Conservation (phyloP, 495 filamentous ascomycete species). For the Lophiostoma macrostomum region DNA sequence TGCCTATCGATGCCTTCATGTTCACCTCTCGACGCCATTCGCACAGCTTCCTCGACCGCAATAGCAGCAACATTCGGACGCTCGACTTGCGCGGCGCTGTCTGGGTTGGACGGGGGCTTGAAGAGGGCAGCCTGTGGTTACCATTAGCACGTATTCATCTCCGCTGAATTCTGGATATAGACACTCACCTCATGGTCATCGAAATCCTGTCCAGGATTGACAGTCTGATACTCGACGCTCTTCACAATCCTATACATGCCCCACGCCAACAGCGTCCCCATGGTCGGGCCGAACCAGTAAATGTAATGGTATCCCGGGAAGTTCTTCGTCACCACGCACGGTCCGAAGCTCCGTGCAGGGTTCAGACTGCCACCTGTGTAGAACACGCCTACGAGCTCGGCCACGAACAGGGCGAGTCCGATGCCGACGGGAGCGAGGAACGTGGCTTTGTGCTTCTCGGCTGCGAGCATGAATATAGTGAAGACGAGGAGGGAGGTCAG, state of each 20-base stretch:
- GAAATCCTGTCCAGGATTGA: conserved; percentile 72
- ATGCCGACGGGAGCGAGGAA: conserved; percentile 79
- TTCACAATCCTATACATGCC: conserved; percentile 47
- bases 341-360: conserved; percentile 68
- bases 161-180: background rate
- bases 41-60: conserved; percentile 23
- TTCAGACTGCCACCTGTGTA: conserved; percentile 73
- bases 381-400: conserved; percentile 65
- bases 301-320: conserved; percentile 73
- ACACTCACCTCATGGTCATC: conserved; percentile 37
- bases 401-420: conserved; percentile 67
- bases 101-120: conserved; percentile 20
- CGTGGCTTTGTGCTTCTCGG: conserved; percentile 77
- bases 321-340: conserved; percentile 58
- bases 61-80: conserved; percentile 33
- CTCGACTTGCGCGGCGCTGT: conserved; percentile 17
- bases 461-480: conserved; percentile 77
- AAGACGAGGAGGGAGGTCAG: conserved; percentile 74
- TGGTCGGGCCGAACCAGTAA: conserved; percentile 48
- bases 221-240: conserved; percentile 67
- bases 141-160: background rate
- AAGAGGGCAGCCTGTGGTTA: conserved; percentile 25
- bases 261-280: conserved; percentile 41
- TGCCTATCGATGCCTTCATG: background rate
- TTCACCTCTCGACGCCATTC: conserved; percentile 16